Evolutionary conservation across 192 early-diverging fungal species (phyloP), one percentile per base, ranked within the genome.

Genomic region (Backusella mclennaniae): DNA sequence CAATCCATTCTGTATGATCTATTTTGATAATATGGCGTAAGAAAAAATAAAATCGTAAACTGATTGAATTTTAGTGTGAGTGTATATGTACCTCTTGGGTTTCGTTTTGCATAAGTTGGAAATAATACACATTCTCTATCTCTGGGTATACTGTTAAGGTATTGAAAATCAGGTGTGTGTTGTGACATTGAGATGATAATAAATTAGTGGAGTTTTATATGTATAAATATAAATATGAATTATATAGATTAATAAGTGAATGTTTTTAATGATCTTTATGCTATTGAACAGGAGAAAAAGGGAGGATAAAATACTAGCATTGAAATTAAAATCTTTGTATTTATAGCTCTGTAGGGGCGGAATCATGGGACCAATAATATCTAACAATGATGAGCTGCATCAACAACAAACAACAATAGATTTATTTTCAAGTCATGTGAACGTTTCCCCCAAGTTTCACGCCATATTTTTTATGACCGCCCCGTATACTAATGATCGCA

Each of bases 81-180:
- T 21, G 11, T 68, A 15, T 52, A 9, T 21, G 41, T 72, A 80
- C 79, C 75, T 75, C 38, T 41, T 41, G 80, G 76, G 33, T 74
- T 69, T 26, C 74, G 69, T 39, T 77, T 83, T 12, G 86, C 86
- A 70, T 87, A 87, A 12, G 86, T 87, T n/a, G 86, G 86, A n/a
- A 85, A 85, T 44, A 87, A 53, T 4, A 87, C 69, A 66, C 86
- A 87, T 46, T 87, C 77, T 49, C 52, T 49, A n/a, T 69, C 29
- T 0, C 26, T 71, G 23, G 42, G 44, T 69, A 69, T 69, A 63
- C 26, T 63, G 23, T 63, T 23, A 63, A 29, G 9, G 9, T 63
- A 63, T 63, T 63, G 56, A 63, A 63, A 63, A 4, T 63, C 56
- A 29, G 29, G 56, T 63, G 56, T 26, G 12, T 23, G 21, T 63